Conservation (phyloP, 2,329 filamentous ascomycete species). For the Exophiala sp. region DNA sequence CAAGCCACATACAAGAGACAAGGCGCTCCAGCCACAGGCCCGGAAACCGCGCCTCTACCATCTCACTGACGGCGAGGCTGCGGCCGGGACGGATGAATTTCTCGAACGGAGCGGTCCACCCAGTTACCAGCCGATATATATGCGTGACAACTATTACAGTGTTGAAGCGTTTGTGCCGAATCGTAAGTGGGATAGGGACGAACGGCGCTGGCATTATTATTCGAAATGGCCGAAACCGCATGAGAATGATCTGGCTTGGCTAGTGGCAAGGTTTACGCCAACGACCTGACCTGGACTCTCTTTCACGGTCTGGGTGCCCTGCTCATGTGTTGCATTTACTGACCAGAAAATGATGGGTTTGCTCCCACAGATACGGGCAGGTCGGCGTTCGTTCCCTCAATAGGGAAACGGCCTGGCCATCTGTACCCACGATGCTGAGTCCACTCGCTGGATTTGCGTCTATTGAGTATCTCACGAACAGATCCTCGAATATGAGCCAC, state of each 20-base stretch:
- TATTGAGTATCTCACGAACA: too few relatives aligned
- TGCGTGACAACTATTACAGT: constrained; percentile 28
- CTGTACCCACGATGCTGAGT: too few relatives aligned
- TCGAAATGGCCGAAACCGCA: constrained; percentile 26
- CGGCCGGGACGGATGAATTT: constrained; percentile 21
- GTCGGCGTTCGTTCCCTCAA: too few relatives aligned
- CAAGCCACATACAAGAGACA: background rate
- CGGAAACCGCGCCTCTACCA: constrained; percentile 22
- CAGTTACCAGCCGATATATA: constrained; percentile 26
- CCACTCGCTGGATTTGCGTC: too few relatives aligned
- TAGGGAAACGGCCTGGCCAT: too few relatives aligned
- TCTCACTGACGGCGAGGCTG: constrained; percentile 24
- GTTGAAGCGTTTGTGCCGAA: constrained; percentile 27
- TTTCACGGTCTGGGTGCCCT: too few relatives aligned
- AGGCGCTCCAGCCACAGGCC: background rate
- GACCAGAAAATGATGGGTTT: too few relatives aligned
- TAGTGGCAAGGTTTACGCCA: constrained; percentile 21
- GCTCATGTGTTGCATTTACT: background rate
- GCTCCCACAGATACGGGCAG: too few relatives aligned
- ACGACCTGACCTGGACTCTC: too few relatives aligned
- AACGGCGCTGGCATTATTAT: constrained; percentile 26
- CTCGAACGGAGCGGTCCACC: constrained; percentile 27
- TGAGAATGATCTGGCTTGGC: constrained; percentile 26
- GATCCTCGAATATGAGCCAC: too few relatives aligned
- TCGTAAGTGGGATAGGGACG: constrained; percentile 27